These are phyloP conservation scores for Pulveroboletus sp. DNA, from an alignment of 768 basidiomycete genomes.

Conservation along the genomic window DNA sequence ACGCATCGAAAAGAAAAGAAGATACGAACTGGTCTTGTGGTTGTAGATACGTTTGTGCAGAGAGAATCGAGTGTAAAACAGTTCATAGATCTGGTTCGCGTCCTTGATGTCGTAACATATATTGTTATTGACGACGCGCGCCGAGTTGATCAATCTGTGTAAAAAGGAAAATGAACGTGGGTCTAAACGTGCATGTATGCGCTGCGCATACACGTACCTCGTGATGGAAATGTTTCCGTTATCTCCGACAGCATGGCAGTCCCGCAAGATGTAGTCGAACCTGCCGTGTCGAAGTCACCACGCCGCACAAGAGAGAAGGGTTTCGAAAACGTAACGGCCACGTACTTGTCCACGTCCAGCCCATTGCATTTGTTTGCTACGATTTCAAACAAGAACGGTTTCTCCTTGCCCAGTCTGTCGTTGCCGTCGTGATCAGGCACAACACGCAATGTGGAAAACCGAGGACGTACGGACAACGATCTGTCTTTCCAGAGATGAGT, in stretches of 20 bases:
- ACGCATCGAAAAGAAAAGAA: no score
- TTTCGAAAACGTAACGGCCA: background rate
- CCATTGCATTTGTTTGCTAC: conserved; percentile 81
- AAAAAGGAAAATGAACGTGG: background rate
- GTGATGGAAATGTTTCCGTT: conserved; percentile 46
- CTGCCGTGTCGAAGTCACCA: conserved; percentile 32
- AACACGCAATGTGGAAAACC: no score
- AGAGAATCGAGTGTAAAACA: conserved; percentile 70
- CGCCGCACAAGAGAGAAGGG: background rate
- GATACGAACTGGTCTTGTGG: conserved; percentile 58
- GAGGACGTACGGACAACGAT: conserved; percentile 47
- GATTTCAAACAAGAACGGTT: conserved; percentile 77
- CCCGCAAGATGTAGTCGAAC: conserved; percentile 79
- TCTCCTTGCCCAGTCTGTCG: conserved; percentile 41
- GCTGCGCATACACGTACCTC: conserved; percentile 35
- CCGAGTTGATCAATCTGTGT: conserved; percentile 64
- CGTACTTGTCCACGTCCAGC: conserved; percentile 81
- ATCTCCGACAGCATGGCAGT: conserved; percentile 69
- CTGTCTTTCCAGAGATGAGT: conserved; percentile 63
- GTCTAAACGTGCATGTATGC: background rate
- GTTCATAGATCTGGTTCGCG: conserved; percentile 67
- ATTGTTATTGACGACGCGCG: conserved; percentile 66
- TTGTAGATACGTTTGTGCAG: conserved; percentile 83
- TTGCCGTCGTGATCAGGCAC: background rate
- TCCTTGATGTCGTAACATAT: conserved; percentile 85